phyloP scores from a whole-genome alignment of 495 filamentous ascomycete genomes.

The Xylaria curta region DNA sequence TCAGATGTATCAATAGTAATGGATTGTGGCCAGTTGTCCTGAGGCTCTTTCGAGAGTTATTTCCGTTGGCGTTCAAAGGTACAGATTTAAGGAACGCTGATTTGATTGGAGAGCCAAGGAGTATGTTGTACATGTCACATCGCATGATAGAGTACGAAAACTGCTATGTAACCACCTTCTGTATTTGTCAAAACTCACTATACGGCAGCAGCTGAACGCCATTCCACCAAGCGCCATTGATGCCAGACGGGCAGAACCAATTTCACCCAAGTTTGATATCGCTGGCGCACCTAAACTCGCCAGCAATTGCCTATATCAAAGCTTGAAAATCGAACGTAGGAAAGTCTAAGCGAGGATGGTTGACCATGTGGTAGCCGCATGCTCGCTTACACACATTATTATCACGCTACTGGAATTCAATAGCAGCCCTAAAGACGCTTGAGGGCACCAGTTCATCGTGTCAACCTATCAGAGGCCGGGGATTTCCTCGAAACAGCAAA shows the following conservation, averaged over 20 bases:
- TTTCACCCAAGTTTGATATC: neutral
- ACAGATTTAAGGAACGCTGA: neutral
- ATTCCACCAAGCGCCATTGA: neutral
- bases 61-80: neutral
- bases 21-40: neutral
- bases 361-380: neutral
- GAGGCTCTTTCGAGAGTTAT: neutral
- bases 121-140: conserved; percentile 6
- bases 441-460: neutral
- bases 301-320: neutral
- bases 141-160: conserved; percentile 1
- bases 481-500: conserved; percentile 10
- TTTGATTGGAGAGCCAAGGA: neutral
- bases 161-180: conserved; percentile 2
- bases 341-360: conserved; percentile 18
- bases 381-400: conserved; percentile 9
- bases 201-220: neutral
- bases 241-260: neutral
- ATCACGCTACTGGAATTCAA: neutral
- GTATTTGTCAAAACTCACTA: neutral
- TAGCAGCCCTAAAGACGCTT: neutral
- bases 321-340: neutral
- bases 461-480: neutral
- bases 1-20: neutral
- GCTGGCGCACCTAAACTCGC: neutral